These are phyloP conservation scores for Obba rivulosa DNA, from an alignment of 768 basidiomycete species.

Conservation along the genomic window DNA sequence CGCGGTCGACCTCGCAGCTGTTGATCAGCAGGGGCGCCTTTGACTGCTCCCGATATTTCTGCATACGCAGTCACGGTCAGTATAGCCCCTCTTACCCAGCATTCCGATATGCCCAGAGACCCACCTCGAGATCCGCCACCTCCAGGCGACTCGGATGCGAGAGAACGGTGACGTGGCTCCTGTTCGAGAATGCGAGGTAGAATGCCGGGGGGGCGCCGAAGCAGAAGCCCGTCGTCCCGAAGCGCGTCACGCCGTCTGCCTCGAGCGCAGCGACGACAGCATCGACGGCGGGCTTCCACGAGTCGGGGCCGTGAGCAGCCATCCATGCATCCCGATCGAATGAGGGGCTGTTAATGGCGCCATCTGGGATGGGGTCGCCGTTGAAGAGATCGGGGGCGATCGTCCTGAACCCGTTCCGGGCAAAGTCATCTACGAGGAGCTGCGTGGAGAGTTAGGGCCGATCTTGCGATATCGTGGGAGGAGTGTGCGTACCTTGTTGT, in stretches of 20 bases:
- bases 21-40: constrained; percentile 39
- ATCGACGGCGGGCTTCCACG: constrained; percentile 32
- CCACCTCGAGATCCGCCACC: constrained; percentile 33
- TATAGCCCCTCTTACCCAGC: neutral
- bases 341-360: constrained; percentile 5
- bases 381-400: constrained; percentile 24
- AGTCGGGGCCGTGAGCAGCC: constrained; percentile 25
- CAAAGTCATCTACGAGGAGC: constrained; percentile 29
- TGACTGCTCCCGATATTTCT: constrained; percentile 29
- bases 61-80: neutral
- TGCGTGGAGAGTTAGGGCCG: constrained; percentile 1
- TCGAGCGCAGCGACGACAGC: constrained; percentile 32
- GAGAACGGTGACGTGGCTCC: constrained; percentile 33
- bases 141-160: constrained; percentile 43
- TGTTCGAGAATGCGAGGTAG: constrained; percentile 39
- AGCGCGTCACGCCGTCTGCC: constrained; percentile 30
- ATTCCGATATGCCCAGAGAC: neutral
- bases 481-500: constrained; percentile 23
- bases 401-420: constrained; percentile 26
- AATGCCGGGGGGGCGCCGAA: constrained; percentile 40
- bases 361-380: constrained; percentile 17
- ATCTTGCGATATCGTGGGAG: neutral
- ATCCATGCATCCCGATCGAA: constrained; percentile 31
- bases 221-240: constrained; percentile 40
- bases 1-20: constrained; percentile 29